Percentiles rank a stretch among this genome's conserved stretches.
Conservation (phyloP, 306 rosid genomes). For the Argentina anserina region DNA sequence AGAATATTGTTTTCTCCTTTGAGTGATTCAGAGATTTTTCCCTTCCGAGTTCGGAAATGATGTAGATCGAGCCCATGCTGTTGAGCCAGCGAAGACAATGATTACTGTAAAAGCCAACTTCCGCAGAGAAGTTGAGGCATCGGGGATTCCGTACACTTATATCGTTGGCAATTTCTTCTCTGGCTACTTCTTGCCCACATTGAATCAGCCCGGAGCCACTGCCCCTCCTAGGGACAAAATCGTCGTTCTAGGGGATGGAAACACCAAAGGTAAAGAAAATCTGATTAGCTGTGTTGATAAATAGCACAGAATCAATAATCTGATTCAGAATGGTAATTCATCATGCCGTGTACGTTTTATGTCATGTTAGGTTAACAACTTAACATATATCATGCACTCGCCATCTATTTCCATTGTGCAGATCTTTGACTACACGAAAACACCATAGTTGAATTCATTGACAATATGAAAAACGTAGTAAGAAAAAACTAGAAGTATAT, state of each 20-base stretch:
- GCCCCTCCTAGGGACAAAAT: slow-evolving; percentile 39
- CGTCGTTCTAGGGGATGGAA: slow-evolving; percentile 41
- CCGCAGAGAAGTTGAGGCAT: slow-evolving; percentile 35
- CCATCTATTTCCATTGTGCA: no score
- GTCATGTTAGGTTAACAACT: no score
- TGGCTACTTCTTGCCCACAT: slow-evolving; percentile 33
- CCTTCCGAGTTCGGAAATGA: slow-evolving; percentile 49
- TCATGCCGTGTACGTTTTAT: no score
- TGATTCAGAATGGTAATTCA: not conserved
- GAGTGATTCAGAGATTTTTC: slow-evolving; percentile 31
- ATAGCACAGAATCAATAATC: no score
- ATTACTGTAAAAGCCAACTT: slow-evolving; percentile 20
- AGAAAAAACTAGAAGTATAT: no score
- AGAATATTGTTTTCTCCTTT: not conserved
- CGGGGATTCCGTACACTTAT: slow-evolving; percentile 38
- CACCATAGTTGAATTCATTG: no score
- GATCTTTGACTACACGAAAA: no score
- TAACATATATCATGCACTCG: no score
- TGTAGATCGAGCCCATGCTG: slow-evolving; percentile 37
- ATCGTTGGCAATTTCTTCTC: slow-evolving; percentile 30
- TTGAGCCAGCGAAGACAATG: slow-evolving; percentile 38
- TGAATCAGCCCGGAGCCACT: slow-evolving; percentile 32
- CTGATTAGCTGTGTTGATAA: not conserved
- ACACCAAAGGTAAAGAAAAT: slow-evolving; percentile 27
- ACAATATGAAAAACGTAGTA: no score